Conservation (phyloP, 306 rosid genomes). For the Datisca glomerata region DNA sequence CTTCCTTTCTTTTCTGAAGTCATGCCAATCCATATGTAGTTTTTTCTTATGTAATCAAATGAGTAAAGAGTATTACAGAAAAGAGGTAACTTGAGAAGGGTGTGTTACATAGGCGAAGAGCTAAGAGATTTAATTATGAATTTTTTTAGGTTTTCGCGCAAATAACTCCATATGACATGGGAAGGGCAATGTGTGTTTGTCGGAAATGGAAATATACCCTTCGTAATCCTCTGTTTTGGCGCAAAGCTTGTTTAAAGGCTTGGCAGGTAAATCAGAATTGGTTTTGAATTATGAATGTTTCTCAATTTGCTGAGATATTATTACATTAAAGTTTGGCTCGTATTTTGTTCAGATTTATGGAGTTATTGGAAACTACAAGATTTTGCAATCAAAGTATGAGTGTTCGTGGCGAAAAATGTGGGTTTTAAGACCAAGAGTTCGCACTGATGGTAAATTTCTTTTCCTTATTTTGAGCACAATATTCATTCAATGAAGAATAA, state of each 20-base stretch:
- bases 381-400: conserved; percentile 63
- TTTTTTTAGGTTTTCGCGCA: conserved; percentile 57
- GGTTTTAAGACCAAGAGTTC: conserved; percentile 83
- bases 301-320: conserved; percentile 10
- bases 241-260: conserved; percentile 87
- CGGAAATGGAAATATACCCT: conserved; percentile 90
- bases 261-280: conserved; percentile 72
- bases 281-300: conserved; percentile 5
- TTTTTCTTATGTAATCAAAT: no score
- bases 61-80: background rate
- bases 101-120: no score
- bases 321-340: conserved; percentile 15
- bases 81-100: no score
- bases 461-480: no score
- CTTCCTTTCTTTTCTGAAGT: no score
- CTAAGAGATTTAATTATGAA: conserved; percentile 6
- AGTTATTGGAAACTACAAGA: conserved; percentile 58
- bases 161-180: conserved; percentile 75
- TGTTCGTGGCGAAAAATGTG: conserved; percentile 96
- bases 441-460: conserved; percentile 86
- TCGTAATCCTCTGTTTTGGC: conserved; percentile 91
- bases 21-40: no score
- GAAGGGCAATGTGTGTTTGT: conserved; percentile 85
- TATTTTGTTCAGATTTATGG: conserved; percentile 51
- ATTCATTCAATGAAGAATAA: conserved; percentile 1